Evolutionary conservation across 2,329 filamentous ascomycete genomes (phyloP).

Genomic region (Arthrobotrys sphaeroides): DNA sequence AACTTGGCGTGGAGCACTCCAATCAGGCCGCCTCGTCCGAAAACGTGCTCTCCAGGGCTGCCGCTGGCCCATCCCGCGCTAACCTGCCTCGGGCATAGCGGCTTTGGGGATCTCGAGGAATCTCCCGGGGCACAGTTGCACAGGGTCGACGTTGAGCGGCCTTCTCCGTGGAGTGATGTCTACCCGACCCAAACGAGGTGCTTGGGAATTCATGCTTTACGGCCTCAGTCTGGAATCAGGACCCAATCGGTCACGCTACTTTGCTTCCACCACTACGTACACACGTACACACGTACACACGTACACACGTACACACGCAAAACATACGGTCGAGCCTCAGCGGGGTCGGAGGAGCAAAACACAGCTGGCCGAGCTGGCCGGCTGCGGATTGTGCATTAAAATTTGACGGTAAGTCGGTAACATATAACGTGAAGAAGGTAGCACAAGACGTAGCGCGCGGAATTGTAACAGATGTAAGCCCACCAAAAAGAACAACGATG

Average conservation of each 20-base stretch:
- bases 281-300: neutral
- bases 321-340: too few species aligned
- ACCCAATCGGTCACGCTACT: too few species aligned
- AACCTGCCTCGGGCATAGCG: neutral
- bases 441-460: neutral
- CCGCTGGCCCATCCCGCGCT: neutral
- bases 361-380: neutral
- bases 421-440: neutral
- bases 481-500: conserved; percentile 7
- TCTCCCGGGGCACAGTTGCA: neutral
- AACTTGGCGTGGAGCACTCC: conserved; percentile 39
- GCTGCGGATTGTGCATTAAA: conserved; percentile 11
- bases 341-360: neutral
- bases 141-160: neutral
- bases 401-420: neutral
- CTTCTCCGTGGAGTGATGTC: conserved; percentile 13
- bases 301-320: neutral
- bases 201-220: too few species aligned
- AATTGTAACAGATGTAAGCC: conserved; percentile 1
- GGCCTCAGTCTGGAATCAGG: too few species aligned
- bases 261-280: too few species aligned
- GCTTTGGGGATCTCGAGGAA: neutral
- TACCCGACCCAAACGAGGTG: too few species aligned
- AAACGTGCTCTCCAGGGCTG: conserved; percentile 32
- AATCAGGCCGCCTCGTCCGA: conserved; percentile 39